Evolutionary conservation across 495 filamentous ascomycete species (phyloP), one percentile per base, ranked within the genome.

Genomic region (Aspergillus bridgeri): DNA sequence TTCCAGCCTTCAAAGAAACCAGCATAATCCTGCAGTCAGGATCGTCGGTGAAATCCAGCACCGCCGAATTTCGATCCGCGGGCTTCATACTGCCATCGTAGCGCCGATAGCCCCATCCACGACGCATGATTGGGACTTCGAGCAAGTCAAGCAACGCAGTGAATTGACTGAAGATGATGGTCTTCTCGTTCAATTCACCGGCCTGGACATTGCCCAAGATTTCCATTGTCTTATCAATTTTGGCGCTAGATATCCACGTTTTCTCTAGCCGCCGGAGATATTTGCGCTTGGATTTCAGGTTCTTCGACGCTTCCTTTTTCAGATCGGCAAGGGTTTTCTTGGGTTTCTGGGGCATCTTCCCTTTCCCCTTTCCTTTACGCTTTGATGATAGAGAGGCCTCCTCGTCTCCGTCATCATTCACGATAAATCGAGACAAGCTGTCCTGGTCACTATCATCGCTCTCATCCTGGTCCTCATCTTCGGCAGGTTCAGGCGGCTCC

Each of bases 131-230:
- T 0, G 92, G 89, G n/a, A 96, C 81, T 72, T 97, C 91, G 7
- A 97, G 82, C n/a, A 96, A 79, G 71, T 97, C 93, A 5, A 98
- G 83, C 17, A 97, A 79, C 0, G 90, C 88, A 5, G 93, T 96
- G 74, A 93, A 98, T 67, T 96, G 89, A 54, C 86, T 91, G 72
- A 98, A 98, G 59, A 98, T 82, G 46, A 98, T 92, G 2, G 89
- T 94, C 71, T 97, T 97, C 70, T 94, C 79, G 21, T 67, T 70
- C 9, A 62, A 51, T 46, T 77, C 75, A 11, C 70, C 70, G 22
- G 69, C 60, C 53, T 81, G 70, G 54, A 86, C 81, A 0, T 63
- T 62, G 18, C 76, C 64, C 15, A 96, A 76, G 29, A 96, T 81
- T 56, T 91, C 85, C 20, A 91, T 67, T 13, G 86, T 83, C 67